Evolutionary conservation across 2,329 filamentous ascomycete species (phyloP), one percentile per base, ranked within the genome.

Genomic region (Penicillium sp.): DNA sequence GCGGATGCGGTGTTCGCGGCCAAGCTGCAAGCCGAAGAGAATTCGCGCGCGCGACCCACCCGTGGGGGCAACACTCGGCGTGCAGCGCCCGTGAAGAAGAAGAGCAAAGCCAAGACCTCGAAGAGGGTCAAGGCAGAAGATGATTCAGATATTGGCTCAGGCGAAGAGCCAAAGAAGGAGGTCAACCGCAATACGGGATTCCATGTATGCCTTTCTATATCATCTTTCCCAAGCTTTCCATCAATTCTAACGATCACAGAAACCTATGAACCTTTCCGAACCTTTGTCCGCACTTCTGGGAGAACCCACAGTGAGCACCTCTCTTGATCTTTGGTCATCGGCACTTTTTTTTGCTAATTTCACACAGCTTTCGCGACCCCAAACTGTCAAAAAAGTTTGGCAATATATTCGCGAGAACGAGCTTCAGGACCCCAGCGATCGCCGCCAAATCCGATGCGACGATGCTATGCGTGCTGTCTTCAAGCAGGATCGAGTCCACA

Each of bases 361-460:
- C 8, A 1, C 10, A 31, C 47, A 96, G 87, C 84, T 99, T 23
- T 96, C 94, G 16, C 89, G 94, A 40, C 93, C 94, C 0, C 92
- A 97, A 74, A 93, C 93, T 0, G 94, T 99, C 67, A 97, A 97
- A 80, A 90, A 90, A 72, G 87, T 99, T 53, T 99, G 94, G 94
- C 87, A 89, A 60, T 92, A 99, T 70, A 96, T 99, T 77, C 96
- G 95, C 69, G 85, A 82, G 58, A 87, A 92, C 64, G 84, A 92
- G 40, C 85, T 99, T 6, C 94, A 99, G 75, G 92, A 97, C 65
- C 93, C 92, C 0, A 85, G 75, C 62, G 93, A 99, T 78, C 93
- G 92, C 74, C 89, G 94, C 23, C 91, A 96, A 66, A 99, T 99
- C 62, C 80, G 86, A 29, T 99, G 94, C 77, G 94, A 99, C 75